Percentiles rank a stretch among this genome's conserved stretches.
Evolutionary conservation across 2,329 filamentous ascomycete genomes (phyloP).

Genomic region (Periconia digitata): DNA sequence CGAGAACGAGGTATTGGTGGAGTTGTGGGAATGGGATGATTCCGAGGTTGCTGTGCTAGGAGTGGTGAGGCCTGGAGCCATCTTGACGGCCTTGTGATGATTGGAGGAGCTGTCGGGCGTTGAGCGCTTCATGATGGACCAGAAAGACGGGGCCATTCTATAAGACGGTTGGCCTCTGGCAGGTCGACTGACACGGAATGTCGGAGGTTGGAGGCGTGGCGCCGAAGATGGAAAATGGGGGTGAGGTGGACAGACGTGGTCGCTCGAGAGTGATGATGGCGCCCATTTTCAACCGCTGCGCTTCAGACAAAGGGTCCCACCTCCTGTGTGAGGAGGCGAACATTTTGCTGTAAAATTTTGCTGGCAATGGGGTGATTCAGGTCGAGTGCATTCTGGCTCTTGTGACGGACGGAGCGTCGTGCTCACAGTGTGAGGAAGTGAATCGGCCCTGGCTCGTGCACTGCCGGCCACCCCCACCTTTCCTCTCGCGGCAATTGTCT

Average conservation of each 20-base stretch:
- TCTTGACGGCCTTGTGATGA: slow-evolving; percentile 33
- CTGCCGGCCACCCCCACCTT: too few relatives aligned
- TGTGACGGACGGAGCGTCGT: too few relatives aligned
- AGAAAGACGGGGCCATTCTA: slow-evolving; percentile 37
- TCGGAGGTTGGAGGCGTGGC: background rate
- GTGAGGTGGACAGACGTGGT: slow-evolving; percentile 18
- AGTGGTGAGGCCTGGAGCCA: slow-evolving; percentile 30
- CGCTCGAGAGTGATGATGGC: too few relatives aligned
- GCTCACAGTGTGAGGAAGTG: too few relatives aligned
- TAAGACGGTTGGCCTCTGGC: slow-evolving; percentile 10
- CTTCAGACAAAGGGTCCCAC: background rate
- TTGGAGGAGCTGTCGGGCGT: slow-evolving; percentile 23
- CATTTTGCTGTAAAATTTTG: background rate
- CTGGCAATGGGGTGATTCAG: background rate
- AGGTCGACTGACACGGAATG: slow-evolving; percentile 3
- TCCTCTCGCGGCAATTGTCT: too few relatives aligned
- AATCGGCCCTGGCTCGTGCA: too few relatives aligned
- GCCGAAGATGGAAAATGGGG: slow-evolving; percentile 34
- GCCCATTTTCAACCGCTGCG: slow-evolving; percentile 4
- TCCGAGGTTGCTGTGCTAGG: slow-evolving; percentile 13
- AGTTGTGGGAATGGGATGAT: slow-evolving; percentile 29
- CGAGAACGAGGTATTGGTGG: slow-evolving; percentile 13
- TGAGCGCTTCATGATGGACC: slow-evolving; percentile 39
- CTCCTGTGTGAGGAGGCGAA: background rate
- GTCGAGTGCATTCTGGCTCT: too few relatives aligned